A percentile compares a stretch with the other conserved stretches of the same genome.
These are phyloP conservation scores for Aspergillus steynii DNA, from an alignment of 495 filamentous ascomycete species.

Conservation along the genomic window DNA sequence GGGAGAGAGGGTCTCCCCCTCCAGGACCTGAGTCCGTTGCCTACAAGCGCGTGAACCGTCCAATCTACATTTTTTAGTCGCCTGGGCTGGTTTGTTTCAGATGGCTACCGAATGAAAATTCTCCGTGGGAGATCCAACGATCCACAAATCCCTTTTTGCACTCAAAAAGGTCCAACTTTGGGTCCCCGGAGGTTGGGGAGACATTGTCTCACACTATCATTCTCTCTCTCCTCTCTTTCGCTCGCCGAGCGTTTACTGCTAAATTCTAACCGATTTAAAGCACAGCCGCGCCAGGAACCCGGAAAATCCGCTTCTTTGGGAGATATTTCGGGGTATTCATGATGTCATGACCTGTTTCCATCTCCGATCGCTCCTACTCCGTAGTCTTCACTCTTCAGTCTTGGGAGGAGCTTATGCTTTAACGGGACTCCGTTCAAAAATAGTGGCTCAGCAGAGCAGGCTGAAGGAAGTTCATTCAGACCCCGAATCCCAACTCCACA, in stretches of 20 bases:
- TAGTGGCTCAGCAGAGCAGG: background rate
- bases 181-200: background rate
- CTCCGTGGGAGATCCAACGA: background rate
- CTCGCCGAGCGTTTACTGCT: background rate
- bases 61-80: background rate
- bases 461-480: background rate
- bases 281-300: conserved; percentile 8
- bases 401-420: background rate
- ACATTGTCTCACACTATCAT: background rate
- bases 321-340: conserved; percentile 1
- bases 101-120: background rate
- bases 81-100: background rate
- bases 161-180: background rate
- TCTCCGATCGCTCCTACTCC: background rate
- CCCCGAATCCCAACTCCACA: background rate
- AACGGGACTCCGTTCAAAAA: background rate
- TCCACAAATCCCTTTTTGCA: background rate
- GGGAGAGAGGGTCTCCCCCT: background rate
- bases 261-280: background rate
- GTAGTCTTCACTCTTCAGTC: background rate
- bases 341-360: conserved; percentile 4
- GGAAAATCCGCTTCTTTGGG: background rate
- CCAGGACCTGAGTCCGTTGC: background rate
- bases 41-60: background rate
- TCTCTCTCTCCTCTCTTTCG: background rate